These are phyloP conservation scores for Penicillium glabrum DNA, from an alignment of 2,329 filamentous ascomycete genomes.

Conservation along the genomic window DNA sequence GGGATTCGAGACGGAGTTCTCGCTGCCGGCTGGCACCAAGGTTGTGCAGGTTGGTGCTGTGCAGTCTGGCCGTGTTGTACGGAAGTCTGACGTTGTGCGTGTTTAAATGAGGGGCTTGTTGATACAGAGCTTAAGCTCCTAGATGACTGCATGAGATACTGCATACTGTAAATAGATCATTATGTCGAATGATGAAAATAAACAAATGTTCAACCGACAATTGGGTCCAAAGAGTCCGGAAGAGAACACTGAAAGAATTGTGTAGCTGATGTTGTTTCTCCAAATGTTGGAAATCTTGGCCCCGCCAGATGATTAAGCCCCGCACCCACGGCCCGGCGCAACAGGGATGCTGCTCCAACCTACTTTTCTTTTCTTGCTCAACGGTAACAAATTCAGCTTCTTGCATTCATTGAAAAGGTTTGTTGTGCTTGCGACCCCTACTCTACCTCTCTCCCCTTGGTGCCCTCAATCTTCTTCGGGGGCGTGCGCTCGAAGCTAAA, in stretches of 20 bases:
- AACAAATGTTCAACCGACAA: background rate
- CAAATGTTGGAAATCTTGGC: background rate
- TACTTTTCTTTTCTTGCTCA: background rate
- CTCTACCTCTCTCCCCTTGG: background rate
- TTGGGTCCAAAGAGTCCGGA: background rate
- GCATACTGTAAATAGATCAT: background rate
- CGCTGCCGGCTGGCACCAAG: background rate
- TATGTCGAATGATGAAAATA: background rate
- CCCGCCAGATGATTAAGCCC: constrained; percentile 19
- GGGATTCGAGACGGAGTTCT: constrained; percentile 10
- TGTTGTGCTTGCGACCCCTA: background rate
- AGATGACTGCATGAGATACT: background rate
- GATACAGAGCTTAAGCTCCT: background rate
- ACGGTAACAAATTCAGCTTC: background rate
- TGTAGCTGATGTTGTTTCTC: background rate
- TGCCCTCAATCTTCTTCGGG: background rate
- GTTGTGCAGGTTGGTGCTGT: constrained; percentile 6
- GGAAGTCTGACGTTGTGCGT: constrained; percentile 1
- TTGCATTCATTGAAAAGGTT: background rate
- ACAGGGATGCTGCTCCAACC: background rate
- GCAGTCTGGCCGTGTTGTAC: background rate
- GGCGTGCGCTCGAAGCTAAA: background rate
- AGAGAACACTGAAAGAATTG: background rate
- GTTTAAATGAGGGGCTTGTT: background rate
- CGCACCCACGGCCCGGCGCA: constrained; percentile 5